These are phyloP conservation scores for Mychonastes homosphaera DNA, from an alignment of 139 green algal species.

Conservation along the genomic window DNA sequence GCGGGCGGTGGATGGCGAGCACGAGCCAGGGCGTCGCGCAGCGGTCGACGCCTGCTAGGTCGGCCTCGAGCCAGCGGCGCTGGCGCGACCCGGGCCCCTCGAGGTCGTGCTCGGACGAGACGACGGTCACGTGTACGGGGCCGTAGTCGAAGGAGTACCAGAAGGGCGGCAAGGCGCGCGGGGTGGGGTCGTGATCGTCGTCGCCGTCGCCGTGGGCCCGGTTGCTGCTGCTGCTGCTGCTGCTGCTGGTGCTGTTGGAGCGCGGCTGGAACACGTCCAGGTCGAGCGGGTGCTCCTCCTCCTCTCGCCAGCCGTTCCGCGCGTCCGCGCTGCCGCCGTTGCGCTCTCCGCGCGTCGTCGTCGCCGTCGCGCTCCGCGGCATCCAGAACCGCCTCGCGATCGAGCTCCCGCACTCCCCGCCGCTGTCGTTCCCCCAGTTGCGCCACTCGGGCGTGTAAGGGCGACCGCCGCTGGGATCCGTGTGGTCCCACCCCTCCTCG, in stretches of 20 bases:
- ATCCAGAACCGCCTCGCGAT: constrained; percentile 44
- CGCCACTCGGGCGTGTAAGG: constrained; percentile 25
- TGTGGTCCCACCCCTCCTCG: constrained; percentile 24
- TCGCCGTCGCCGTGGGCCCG: neutral
- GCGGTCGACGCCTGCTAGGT: constrained; percentile 57
- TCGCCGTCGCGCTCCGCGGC: constrained; percentile 15
- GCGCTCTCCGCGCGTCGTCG: neutral
- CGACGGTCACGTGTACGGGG: constrained; percentile 50
- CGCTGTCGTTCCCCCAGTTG: constrained; percentile 50
- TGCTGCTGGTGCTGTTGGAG: neutral
- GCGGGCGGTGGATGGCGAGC: constrained; percentile 58
- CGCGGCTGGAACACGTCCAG: neutral
- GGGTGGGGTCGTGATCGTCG: too few relatives aligned
- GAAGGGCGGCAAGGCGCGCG: constrained; percentile 58
- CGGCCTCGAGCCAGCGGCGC: constrained; percentile 50
- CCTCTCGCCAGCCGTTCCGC: neutral
- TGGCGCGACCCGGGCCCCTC: constrained; percentile 38
- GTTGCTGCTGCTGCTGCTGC: neutral
- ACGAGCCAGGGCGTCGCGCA: constrained; percentile 63
- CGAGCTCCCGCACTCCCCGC: constrained; percentile 56
- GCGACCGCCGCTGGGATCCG: neutral
- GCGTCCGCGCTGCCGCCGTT: neutral
- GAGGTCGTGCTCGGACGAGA: constrained; percentile 70
- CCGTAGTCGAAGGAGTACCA: constrained; percentile 74
- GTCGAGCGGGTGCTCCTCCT: constrained; percentile 6